phyloP scores from a whole-genome alignment of 192 early-diverging fungal species.

The Linnemannia elongata region DNA sequence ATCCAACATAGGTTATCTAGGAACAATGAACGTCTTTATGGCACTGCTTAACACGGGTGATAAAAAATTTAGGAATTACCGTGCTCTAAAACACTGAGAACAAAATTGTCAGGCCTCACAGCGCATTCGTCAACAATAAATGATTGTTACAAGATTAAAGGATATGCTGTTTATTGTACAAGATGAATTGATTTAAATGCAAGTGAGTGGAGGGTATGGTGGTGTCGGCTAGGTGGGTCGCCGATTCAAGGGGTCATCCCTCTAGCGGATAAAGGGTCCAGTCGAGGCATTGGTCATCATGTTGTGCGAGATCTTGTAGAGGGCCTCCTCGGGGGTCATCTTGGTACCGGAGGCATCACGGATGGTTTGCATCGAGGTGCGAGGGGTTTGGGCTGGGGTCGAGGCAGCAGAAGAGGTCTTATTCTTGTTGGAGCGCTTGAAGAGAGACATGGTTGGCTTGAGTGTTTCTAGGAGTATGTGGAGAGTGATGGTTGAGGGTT shows the following conservation, averaged over 20 bases:
- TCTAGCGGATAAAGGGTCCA: constrained; percentile 1
- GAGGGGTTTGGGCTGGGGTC: constrained; percentile 38
- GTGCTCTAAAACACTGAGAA: too few species aligned
- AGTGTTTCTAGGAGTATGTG: not conserved
- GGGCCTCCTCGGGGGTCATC: constrained; percentile 16
- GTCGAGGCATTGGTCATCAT: not conserved
- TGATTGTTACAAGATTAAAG: too few species aligned
- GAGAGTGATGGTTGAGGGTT: not conserved
- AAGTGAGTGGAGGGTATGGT: too few species aligned
- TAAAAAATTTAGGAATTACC: too few species aligned
- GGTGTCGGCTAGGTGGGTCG: not conserved
- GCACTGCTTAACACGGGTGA: too few species aligned
- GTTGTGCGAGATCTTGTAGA: not conserved
- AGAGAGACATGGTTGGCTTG: constrained; percentile 23
- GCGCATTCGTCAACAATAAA: too few species aligned
- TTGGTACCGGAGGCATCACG: not conserved
- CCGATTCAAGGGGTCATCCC: not conserved
- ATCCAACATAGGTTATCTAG: too few species aligned
- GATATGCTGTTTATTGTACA: too few species aligned
- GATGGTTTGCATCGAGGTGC: constrained; percentile 23
- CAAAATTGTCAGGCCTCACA: too few species aligned
- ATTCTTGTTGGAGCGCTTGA: constrained; percentile 44
- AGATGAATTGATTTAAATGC: too few species aligned
- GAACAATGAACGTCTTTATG: too few species aligned
- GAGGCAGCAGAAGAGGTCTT: constrained; percentile 37